Evolutionary conservation across 2,329 filamentous ascomycete genomes (phyloP).

Genomic region (Westerdykella sp.): DNA sequence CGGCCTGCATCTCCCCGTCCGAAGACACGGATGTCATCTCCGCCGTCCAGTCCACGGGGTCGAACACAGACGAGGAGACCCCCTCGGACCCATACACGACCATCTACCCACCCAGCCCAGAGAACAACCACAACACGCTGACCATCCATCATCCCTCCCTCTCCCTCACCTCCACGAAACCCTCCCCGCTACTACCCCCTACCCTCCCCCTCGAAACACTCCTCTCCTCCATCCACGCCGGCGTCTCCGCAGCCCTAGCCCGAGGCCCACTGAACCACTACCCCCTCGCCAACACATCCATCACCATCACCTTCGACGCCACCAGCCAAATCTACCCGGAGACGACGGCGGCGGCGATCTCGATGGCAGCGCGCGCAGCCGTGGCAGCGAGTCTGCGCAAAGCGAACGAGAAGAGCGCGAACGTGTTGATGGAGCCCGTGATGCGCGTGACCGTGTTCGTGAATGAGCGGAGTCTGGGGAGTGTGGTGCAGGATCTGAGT

Average conservation of each 20-base stretch:
- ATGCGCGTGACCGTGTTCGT: constrained; percentile 86
- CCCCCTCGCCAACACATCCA: constrained; percentile 69
- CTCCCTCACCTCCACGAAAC: constrained; percentile 27
- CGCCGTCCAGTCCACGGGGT: constrained; percentile 12
- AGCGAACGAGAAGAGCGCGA: constrained; percentile 48
- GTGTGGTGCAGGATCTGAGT: constrained; percentile 75
- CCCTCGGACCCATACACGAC: constrained; percentile 24
- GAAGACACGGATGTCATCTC: constrained; percentile 22
- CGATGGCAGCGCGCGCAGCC: constrained; percentile 56
- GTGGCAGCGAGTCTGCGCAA: constrained; percentile 64
- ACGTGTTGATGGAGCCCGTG: constrained; percentile 81
- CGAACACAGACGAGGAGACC: constrained; percentile 19
- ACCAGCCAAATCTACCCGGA: constrained; percentile 58
- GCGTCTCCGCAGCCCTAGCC: constrained; percentile 74
- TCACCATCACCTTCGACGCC: constrained; percentile 64
- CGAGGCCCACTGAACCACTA: constrained; percentile 76
- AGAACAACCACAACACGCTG: constrained; percentile 64
- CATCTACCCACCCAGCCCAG: constrained; percentile 15
- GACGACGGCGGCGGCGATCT: constrained; percentile 61
- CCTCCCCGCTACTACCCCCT: constrained; percentile 47
- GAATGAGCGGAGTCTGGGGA: constrained; percentile 72
- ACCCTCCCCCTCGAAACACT: constrained; percentile 47
- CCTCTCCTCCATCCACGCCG: constrained; percentile 61
- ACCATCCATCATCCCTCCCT: constrained; percentile 51
- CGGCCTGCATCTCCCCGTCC: constrained; percentile 59